phyloP scores from a whole-genome alignment of 2,329 filamentous ascomycete genomes.

The Knoxdaviesia proteae region DNA sequence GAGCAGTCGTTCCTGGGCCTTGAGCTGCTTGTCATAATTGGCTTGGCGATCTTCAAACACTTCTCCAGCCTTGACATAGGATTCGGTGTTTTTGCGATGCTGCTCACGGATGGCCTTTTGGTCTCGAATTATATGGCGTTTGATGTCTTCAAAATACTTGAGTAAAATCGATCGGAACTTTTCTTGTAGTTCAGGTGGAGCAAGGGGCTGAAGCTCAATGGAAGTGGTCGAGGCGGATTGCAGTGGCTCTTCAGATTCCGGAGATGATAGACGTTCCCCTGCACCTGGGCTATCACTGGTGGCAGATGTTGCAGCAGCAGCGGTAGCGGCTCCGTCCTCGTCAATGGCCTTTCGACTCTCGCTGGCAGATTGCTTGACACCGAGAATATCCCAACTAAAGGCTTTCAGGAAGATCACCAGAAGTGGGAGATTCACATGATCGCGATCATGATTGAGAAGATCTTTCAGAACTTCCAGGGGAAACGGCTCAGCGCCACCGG shows the following conservation, averaged over 20 bases:
- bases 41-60: conserved; percentile 94
- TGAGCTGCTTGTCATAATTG: conserved; percentile 86
- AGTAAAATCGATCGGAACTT: conserved; percentile 70
- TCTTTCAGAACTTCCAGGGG: conserved; percentile 96
- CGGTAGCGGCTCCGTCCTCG: conserved; percentile 49
- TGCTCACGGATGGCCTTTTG: conserved; percentile 77
- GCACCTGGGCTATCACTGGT: neutral
- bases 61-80: conserved; percentile 94
- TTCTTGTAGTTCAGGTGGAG: conserved; percentile 56
- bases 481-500: conserved; percentile 66
- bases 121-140: conserved; percentile 69
- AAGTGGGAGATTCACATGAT: conserved; percentile 76
- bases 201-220: conserved; percentile 45
- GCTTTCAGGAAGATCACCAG: conserved; percentile 91
- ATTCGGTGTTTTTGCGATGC: conserved; percentile 86
- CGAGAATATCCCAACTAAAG: conserved; percentile 88
- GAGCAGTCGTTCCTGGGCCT: conserved; percentile 75
- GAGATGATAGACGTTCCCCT: too few relatives aligned
- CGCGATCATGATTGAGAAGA: conserved; percentile 76
- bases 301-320: conserved; percentile 10
- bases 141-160: conserved; percentile 85
- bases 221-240: neutral
- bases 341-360: conserved; percentile 72
- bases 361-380: conserved; percentile 47
- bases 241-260: too few relatives aligned